Conservation (phyloP, 805 yeast genomes). For the Yarrowia alimentaria region DNA sequence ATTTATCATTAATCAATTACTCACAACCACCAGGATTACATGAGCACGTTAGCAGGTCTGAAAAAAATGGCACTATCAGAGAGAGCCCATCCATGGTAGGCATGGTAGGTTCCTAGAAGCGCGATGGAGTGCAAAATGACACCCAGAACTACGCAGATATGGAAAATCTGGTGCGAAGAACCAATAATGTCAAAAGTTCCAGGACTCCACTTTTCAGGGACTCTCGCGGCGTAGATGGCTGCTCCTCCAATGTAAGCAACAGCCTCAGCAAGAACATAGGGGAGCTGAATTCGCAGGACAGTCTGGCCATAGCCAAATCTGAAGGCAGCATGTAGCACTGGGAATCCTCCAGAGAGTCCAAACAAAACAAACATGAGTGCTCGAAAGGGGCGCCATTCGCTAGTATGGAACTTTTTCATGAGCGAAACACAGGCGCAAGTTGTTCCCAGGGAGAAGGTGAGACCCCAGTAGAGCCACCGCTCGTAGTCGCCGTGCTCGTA, state of each 20-base stretch:
- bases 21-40: not conserved
- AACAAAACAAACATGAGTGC: slow-evolving; percentile 76
- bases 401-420: slow-evolving; percentile 62
- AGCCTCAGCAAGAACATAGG: slow-evolving; percentile 70
- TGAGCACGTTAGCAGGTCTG: too few relatives aligned
- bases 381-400: slow-evolving; percentile 71
- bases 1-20: too few relatives aligned
- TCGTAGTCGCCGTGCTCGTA: slow-evolving; percentile 32
- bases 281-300: slow-evolving; percentile 51
- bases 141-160: slow-evolving; percentile 73
- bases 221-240: slow-evolving; percentile 66
- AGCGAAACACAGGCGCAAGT: slow-evolving; percentile 64
- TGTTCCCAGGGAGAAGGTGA: slow-evolving; percentile 57
- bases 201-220: slow-evolving; percentile 70
- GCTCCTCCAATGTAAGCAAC: slow-evolving; percentile 78
- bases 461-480: slow-evolving; percentile 32
- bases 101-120: slow-evolving; percentile 53
- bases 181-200: slow-evolving; percentile 70
- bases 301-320: slow-evolving; percentile 53
- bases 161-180: slow-evolving; percentile 84
- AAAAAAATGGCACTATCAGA: slow-evolving; percentile 1
- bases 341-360: slow-evolving; percentile 75
- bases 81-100: slow-evolving; percentile 20
- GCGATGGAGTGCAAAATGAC: slow-evolving; percentile 70
- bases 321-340: slow-evolving; percentile 55